phyloP scores from a whole-genome alignment of 257 asterid genomes.

The Knoxia roxburghii region DNA sequence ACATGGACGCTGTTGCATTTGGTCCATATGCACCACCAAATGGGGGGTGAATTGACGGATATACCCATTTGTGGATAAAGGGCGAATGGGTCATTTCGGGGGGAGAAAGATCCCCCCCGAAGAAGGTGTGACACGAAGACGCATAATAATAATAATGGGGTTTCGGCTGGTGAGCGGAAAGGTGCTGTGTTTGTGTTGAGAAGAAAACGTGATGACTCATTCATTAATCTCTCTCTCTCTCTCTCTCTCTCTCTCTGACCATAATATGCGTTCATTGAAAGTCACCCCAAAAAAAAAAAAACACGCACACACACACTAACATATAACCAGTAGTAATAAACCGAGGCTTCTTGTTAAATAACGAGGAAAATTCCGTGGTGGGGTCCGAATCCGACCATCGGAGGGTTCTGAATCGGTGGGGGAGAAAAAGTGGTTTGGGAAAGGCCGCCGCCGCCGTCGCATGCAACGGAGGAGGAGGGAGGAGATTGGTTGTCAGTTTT shows the following conservation, averaged over 20 bases:
- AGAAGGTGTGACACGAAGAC: slow-evolving; percentile 24
- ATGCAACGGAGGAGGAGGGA: slow-evolving; percentile 6
- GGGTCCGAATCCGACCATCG: slow-evolving; percentile 16
- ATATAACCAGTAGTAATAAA: background rate
- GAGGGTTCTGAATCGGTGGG: slow-evolving; percentile 16
- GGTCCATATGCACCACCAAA: no score
- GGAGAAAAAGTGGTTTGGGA: slow-evolving; percentile 7
- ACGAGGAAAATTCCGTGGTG: slow-evolving; percentile 4
- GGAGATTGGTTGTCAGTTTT: slow-evolving; percentile 24
- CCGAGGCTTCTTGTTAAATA: background rate
- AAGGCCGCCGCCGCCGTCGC: background rate
- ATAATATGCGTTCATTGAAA: slow-evolving; percentile 39
- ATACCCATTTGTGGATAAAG: slow-evolving; percentile 18
- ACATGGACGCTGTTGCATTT: slow-evolving; percentile 10
- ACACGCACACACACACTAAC: background rate
- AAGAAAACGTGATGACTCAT: slow-evolving; percentile 40
- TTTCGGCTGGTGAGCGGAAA: slow-evolving; percentile 30
- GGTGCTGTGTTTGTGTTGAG: slow-evolving; percentile 11
- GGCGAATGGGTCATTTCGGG: slow-evolving; percentile 22
- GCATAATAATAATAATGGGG: slow-evolving; percentile 25
- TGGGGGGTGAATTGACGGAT: slow-evolving; percentile 17
- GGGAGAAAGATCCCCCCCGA: no score
- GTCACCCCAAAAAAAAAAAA: slow-evolving; percentile 14
- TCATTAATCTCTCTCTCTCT: slow-evolving; percentile 16
- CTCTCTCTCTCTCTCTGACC: slow-evolving; percentile 27